Base-by-base conservation (phyloP, 257 asterid species). In the Solanum pennellii region DNA sequence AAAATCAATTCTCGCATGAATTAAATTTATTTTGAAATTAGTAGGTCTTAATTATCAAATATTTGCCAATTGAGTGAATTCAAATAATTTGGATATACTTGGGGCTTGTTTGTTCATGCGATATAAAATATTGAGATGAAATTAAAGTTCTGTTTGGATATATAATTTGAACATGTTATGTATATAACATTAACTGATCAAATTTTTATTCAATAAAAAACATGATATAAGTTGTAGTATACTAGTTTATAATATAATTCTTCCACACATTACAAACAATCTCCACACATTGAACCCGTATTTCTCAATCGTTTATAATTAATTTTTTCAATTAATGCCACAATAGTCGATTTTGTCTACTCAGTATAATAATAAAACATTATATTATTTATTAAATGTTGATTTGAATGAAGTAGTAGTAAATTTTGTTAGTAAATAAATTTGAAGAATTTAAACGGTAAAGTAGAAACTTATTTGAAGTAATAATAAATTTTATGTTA, bases 71-170 rank as follows among this genome's bases (percentile, higher is more conserved):
- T 0, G 8, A 12, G 8, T 23, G 16, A 11, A 62, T n/a, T n/a
- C 71, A 0, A 62, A n/a, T 62, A 23, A 21, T 62, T 62, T 62
- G 31, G 7, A 60, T 60, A 23, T 4, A 52, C n/a, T 2, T 18
- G 2, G 0, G 62, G 62, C n/a, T 52, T 0, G 0, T 52, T 52
- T 52, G 10, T 1, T 0, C n/a, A 52, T 18, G n/a, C 2, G 1
- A 18, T 52, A 18, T 18, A 18, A 52, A 52, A 52, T 52, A 18
- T 6, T 52, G 66, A 59, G 5, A 59, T 3, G 2, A 59, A 20
- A 0, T 0, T 59, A 8, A 59, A 20, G 1, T 20, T 20, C 1
- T 59, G 0, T 59, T 59, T 59, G 66, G 0, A 59, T 21, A 2
- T 7, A 59, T 52, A 2, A 18, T 52, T 52, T 52, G 5, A 23